Evolutionary conservation across 2,329 filamentous ascomycete species (phyloP), one percentile per base, ranked within the genome.

Genomic region (Rhexocercosporidium sp.): DNA sequence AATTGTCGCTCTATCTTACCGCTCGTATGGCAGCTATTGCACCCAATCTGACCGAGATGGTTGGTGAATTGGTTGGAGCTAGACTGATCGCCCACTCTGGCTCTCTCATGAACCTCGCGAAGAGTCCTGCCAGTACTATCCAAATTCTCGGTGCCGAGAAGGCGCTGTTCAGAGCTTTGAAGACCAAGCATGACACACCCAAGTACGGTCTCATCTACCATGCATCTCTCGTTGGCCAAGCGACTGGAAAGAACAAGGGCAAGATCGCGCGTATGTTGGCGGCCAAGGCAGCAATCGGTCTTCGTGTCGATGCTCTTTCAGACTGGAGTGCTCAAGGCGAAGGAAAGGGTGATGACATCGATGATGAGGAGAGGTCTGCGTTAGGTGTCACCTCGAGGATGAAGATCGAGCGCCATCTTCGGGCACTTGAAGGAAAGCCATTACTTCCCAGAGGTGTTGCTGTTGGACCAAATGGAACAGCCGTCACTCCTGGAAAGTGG

Each of bases 81-180:
- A 90, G 96, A 75, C 88, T 99, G 62, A 97, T 99, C 74, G 92
- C 96, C 57, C 96, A 99, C 79, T 90, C 94, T 67, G 96, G 96
- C 75, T 97, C 94, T 68, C 88, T 99, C 74, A 91, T 96, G 86
- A 97, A 91, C 83, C 87, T 99, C 60, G 94, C 96, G 79, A 98
- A 98, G 87, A 92, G 92, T 74, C 94, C 96, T 68, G 94, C 93
- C 82, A 96, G 92, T 76, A 99, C 96, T 70, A 93, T 99, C 73
- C 96, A 99, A 85, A 97, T 99, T 77, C 89, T 98, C 65, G 96
- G 96, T 84, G 96, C 96, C 68, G 96, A 99, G 84, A 99, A 99
- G 87, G 96, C 96, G 8, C 89, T 99, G 53, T 99, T 99, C 90
- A 90, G 96, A 77, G 96, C 96, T 22, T 86, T 99, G 71, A 99